Evolutionary conservation across 2,329 filamentous ascomycete genomes (phyloP).

Genomic region (Onygenales sp.): DNA sequence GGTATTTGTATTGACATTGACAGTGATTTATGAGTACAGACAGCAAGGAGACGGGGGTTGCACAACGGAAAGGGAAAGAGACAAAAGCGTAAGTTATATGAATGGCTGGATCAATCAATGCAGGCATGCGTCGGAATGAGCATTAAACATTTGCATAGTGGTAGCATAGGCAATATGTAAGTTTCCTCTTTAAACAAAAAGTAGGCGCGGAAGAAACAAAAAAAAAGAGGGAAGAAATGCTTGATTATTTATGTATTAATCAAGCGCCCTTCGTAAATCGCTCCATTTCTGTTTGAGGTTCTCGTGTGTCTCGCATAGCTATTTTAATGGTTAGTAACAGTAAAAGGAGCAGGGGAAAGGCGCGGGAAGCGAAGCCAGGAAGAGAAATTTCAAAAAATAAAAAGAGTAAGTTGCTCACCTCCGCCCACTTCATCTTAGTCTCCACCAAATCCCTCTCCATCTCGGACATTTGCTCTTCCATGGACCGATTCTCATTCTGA

Average conservation of each 20-base stretch:
- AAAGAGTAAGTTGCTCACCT: slow-evolving; percentile 55
- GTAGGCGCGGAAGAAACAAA: no score
- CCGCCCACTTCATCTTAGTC: slow-evolving; percentile 90
- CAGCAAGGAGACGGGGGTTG: no score
- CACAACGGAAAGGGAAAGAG: no score
- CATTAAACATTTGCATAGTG: no score
- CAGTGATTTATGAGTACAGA: no score
- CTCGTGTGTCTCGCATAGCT: slow-evolving; percentile 63
- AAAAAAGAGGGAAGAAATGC: no score
- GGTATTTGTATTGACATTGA: no score
- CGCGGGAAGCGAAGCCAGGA: not conserved
- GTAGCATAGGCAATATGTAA: no score
- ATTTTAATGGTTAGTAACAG: slow-evolving; percentile 1
- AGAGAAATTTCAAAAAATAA: not conserved
- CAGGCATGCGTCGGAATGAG: no score
- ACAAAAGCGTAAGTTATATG: no score
- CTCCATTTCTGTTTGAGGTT: slow-evolving; percentile 66
- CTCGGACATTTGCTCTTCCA: slow-evolving; percentile 84
- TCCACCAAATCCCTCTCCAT: slow-evolving; percentile 87
- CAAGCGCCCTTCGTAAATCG: slow-evolving; percentile 54
- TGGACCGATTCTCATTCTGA: slow-evolving; percentile 77
- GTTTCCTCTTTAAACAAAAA: no score
- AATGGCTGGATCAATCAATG: no score
- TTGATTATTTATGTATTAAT: slow-evolving; percentile 15
- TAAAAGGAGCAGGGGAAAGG: not conserved